These are phyloP conservation scores for Heliamphora pulchella DNA, from an alignment of 179 eudicot species.

Conservation along the genomic window DNA sequence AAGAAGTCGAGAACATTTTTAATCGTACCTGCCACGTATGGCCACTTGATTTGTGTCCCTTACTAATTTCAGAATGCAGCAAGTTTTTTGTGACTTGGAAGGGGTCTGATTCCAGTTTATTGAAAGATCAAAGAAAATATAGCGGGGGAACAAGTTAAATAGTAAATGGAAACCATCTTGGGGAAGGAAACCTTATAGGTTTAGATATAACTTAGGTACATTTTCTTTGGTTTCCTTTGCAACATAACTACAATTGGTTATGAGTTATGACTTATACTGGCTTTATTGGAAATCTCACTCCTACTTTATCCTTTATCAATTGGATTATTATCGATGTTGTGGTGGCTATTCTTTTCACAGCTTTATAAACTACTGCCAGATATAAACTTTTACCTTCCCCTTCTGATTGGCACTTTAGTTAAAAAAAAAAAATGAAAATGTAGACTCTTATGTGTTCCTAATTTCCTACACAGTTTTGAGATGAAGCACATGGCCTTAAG, in stretches of 20 bases:
- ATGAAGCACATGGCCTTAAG: too few species aligned
- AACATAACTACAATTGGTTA: background rate
- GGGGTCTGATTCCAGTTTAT: background rate
- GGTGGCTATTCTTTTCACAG: too few species aligned
- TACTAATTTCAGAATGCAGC: background rate
- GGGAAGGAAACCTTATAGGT: background rate
- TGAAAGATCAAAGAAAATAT: background rate
- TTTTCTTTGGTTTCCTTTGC: background rate
- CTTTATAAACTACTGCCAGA: too few species aligned
- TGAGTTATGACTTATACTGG: background rate
- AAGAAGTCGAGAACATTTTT: background rate
- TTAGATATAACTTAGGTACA: background rate
- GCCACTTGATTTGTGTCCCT: background rate
- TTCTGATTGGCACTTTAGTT: too few species aligned
- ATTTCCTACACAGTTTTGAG: too few species aligned
- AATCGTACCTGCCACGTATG: background rate
- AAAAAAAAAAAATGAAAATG: too few species aligned
- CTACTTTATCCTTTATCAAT: background rate
- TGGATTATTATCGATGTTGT: too few species aligned
- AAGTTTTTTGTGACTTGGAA: background rate
- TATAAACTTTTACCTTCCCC: too few species aligned
- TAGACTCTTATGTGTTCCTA: too few species aligned
- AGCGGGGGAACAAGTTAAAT: background rate
- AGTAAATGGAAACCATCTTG: constrained; percentile 7
- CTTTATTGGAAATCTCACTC: background rate